These are phyloP conservation scores for sweet orange (Citrus sinensis) DNA, from an alignment of 345 rosid species.

Conservation along the genomic window DNA sequence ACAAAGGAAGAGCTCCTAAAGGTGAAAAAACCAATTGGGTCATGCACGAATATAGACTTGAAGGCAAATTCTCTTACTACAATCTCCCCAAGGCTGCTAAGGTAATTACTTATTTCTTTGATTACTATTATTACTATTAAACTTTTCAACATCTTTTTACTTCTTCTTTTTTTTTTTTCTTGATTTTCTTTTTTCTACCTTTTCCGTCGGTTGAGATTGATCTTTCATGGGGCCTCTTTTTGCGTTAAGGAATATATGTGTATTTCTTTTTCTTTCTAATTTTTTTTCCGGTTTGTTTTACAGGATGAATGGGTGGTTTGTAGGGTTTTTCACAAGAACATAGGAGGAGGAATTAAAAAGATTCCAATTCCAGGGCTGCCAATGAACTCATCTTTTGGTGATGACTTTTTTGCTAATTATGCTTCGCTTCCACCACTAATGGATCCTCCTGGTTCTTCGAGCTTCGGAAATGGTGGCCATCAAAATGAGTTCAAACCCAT, in stretches of 20 bases:
- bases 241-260: slow-evolving; percentile 27
- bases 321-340: slow-evolving; percentile 87
- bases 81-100: slow-evolving; percentile 62
- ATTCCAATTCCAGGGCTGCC: slow-evolving; percentile 33
- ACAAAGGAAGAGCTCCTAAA: slow-evolving; percentile 92
- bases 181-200: slow-evolving; percentile 11
- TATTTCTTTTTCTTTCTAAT: not conserved
- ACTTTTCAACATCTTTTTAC: no score
- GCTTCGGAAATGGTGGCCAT: slow-evolving; percentile 14
- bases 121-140: no score
- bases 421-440: slow-evolving; percentile 57
- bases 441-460: slow-evolving; percentile 27
- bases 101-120: slow-evolving; percentile 32
- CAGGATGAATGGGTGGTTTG: slow-evolving; percentile 99
- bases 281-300: not conserved
- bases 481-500: slow-evolving; percentile 29
- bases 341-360: slow-evolving; percentile 45
- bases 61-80: slow-evolving; percentile 73
- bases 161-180: not conserved
- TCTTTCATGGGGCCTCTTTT: slow-evolving; percentile 26
- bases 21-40: slow-evolving; percentile 97
- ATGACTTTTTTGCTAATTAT: slow-evolving; percentile 37
- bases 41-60: slow-evolving; percentile 92
- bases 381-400: slow-evolving; percentile 39
- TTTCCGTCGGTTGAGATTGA: slow-evolving; percentile 29